Evolutionary conservation across 805 yeast genomes (phyloP), one percentile per base, ranked within the genome.

Genomic region (Tetrapisispora fleetii): DNA sequence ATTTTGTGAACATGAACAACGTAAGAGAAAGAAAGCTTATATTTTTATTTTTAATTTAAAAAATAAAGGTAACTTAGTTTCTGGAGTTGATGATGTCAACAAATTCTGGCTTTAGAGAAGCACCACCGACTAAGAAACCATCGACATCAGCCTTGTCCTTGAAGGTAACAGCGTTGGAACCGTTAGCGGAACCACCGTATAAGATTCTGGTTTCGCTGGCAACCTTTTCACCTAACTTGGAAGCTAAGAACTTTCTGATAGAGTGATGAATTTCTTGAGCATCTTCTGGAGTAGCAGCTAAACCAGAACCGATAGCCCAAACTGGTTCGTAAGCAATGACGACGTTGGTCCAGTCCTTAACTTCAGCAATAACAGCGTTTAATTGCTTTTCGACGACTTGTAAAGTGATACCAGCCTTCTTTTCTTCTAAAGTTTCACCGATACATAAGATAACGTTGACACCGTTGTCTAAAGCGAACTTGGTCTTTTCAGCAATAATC

Each of bases 271-370:
- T 87, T 58, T 83, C 88, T 77, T 93, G 96, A 59, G 99, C 99
- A 68, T 93, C 99, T 59, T 85, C 86, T 59, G 99, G 89, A 61
- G 99, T 93, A 54, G 99, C 98, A 63, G 98, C 96, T 67, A 93
- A 81, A 67, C 99, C 99, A 61, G 98, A 90, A 71, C 99, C 99
- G 63, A 93, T 93, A 63, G 99, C 99, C 99, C 99, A 93, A 59
- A 93, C 96, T 63, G 99, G 99, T 77, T 93, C 99, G 76, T 93
- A 93, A 65, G 99, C 99, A 70, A 93, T 74, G 57, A 93, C 98
- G 58, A 93, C 77, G 71, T 85, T 78, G 55, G 84, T 63, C 98
- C 98, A 91, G 81, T 90, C 97, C 63, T 68, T 64, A 54, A 88
- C 82, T 53, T 83, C 75, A 67, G 80, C 84, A 64, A 85, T 73